Evolutionary conservation across 2,329 filamentous ascomycete species (phyloP).

Genomic region (Talaromyces islandicus): DNA sequence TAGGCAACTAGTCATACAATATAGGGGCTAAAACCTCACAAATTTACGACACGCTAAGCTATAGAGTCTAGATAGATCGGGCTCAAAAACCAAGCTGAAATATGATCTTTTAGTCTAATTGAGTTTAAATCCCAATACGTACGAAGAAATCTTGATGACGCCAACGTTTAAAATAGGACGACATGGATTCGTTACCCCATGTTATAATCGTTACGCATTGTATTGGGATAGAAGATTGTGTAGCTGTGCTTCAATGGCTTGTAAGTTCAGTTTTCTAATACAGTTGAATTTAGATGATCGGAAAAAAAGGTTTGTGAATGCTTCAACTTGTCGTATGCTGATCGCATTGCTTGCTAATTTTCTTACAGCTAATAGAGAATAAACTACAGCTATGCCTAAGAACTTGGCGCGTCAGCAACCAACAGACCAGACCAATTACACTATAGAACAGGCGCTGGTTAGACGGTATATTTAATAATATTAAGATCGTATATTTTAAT

Average conservation of each 20-base stretch:
- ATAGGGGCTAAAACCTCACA: neutral
- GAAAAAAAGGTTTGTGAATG: neutral
- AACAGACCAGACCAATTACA: neutral
- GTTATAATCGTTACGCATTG: neutral
- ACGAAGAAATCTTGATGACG: neutral
- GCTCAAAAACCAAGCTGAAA: neutral
- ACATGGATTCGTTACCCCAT: neutral
- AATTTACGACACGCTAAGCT: neutral
- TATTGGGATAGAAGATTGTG: neutral
- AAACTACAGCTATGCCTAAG: neutral
- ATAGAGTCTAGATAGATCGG: too few species aligned
- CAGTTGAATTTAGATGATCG: neutral
- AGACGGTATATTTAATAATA: too few species aligned
- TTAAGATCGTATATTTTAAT: neutral
- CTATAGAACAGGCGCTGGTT: neutral
- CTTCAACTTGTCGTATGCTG: neutral
- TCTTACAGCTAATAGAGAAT: neutral
- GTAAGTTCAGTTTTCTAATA: neutral
- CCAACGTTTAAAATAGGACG: neutral
- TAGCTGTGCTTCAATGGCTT: neutral
- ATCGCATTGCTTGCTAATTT: neutral
- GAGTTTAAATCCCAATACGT: neutral
- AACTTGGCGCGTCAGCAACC: neutral
- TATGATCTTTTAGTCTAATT: neutral
- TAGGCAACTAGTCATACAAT: neutral